Conservation (phyloP, 1,284 basidiomycete genomes). For the Ganoderma multipileum region DNA sequence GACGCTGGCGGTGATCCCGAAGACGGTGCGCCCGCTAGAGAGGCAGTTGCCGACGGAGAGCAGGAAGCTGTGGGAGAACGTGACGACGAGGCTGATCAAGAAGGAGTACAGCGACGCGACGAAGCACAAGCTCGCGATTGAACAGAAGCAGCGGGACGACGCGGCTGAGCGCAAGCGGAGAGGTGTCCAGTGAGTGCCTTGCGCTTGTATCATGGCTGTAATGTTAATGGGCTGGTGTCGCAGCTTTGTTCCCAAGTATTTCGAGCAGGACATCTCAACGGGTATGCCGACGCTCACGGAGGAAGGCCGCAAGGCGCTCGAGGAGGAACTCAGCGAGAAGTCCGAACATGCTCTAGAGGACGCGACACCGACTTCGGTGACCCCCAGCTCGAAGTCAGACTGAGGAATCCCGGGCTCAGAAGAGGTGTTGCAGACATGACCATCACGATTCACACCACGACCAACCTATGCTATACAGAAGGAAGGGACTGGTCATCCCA, state of each 20-base stretch:
- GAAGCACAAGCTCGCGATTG: constrained; percentile 85
- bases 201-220: constrained; percentile 4
- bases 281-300: constrained; percentile 80
- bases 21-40: constrained; percentile 83
- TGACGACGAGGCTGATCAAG: constrained; percentile 76
- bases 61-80: constrained; percentile 87
- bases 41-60: constrained; percentile 87
- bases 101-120: constrained; percentile 94
- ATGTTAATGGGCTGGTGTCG: neutral
- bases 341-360: constrained; percentile 36
- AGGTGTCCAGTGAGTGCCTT: constrained; percentile 71
- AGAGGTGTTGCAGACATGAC: constrained; percentile 21
- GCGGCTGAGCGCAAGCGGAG: constrained; percentile 85
- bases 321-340: constrained; percentile 65
- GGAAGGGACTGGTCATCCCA: neutral
- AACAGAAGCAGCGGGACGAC: constrained; percentile 89
- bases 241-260: constrained; percentile 86
- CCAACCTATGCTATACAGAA: constrained; percentile 2
- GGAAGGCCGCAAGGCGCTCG: constrained; percentile 71
- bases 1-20: constrained; percentile 79
- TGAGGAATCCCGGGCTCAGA: constrained; percentile 16
- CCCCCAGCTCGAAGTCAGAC: neutral
- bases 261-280: constrained; percentile 74
- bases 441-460: constrained; percentile 18
- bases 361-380: constrained; percentile 22